phyloP scores from a whole-genome alignment of 1,284 basidiomycete species.

The Ustilago esculenta region DNA sequence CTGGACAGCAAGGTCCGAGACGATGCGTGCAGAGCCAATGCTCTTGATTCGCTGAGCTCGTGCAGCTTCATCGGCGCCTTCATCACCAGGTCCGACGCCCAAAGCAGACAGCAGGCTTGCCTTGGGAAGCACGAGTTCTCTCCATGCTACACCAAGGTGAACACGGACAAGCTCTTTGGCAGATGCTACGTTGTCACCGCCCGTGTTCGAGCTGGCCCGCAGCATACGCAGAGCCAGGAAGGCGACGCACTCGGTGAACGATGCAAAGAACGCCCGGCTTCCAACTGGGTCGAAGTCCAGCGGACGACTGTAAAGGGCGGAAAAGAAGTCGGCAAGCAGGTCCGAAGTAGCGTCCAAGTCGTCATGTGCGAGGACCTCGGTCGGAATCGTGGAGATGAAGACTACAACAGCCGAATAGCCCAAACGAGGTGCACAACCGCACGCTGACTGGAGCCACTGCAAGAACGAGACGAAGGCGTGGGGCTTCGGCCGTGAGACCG shows the following conservation, averaged over 20 bases:
- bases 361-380: slow-evolving; percentile 67
- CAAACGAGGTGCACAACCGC: slow-evolving; percentile 77
- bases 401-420: slow-evolving; percentile 82
- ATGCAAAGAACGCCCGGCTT: slow-evolving; percentile 73
- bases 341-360: slow-evolving; percentile 66
- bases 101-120: slow-evolving; percentile 8
- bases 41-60: slow-evolving; percentile 68
- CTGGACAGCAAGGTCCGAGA: slow-evolving; percentile 67
- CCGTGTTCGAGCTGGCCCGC: slow-evolving; percentile 2
- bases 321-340: slow-evolving; percentile 81
- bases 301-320: slow-evolving; percentile 76
- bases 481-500: slow-evolving; percentile 11
- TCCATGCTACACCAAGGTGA: slow-evolving; percentile 41
- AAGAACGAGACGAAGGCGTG: slow-evolving; percentile 70
- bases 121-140: slow-evolving; percentile 36
- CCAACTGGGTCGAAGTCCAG: slow-evolving; percentile 67
- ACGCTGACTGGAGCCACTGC: slow-evolving; percentile 78
- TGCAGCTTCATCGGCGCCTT: slow-evolving; percentile 22
- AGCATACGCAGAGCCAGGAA: slow-evolving; percentile 69
- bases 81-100: slow-evolving; percentile 67
- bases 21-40: slow-evolving; percentile 72
- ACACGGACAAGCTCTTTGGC: slow-evolving; percentile 27
- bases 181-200: slow-evolving; percentile 3
- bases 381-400: slow-evolving; percentile 80
- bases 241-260: slow-evolving; percentile 76